Evolutionary conservation across 2,329 filamentous ascomycete species (phyloP).

Genomic region (Pseudocercospora cruenta): DNA sequence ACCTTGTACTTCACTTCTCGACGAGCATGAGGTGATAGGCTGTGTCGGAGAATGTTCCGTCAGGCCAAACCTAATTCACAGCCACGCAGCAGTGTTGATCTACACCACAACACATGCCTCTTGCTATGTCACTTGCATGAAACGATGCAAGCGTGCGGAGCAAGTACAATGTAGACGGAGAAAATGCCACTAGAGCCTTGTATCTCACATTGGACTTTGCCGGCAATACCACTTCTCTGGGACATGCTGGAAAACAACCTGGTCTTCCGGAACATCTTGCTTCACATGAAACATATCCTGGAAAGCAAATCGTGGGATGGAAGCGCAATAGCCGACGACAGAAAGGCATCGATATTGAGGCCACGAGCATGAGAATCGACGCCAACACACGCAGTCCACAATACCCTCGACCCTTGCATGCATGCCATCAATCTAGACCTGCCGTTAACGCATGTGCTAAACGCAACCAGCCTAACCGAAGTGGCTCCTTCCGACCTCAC

Average conservation of each 20-base stretch:
- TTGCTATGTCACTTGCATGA: not conserved
- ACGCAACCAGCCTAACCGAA: not conserved
- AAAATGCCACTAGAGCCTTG: not conserved
- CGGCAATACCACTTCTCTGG: not conserved
- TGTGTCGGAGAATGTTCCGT: not conserved
- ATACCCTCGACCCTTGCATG: not conserved
- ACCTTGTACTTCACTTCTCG: not conserved
- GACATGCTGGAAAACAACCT: not conserved
- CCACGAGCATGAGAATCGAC: not conserved
- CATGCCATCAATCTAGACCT: not conserved
- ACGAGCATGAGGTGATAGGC: not conserved
- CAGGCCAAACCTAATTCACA: not conserved
- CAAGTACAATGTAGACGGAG: not conserved
- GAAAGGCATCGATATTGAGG: not conserved
- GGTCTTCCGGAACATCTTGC: not conserved
- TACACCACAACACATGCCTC: not conserved
- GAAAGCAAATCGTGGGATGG: not conserved
- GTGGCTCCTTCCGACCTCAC: not conserved
- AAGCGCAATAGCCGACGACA: not conserved
- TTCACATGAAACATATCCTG: too few relatives aligned
- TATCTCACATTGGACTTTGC: not conserved
- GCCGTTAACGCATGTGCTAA: not conserved
- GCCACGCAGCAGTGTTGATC: not conserved
- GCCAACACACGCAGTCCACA: not conserved
- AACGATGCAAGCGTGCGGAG: constrained; percentile 1